Evolutionary conservation across 257 asterid species (phyloP), one percentile per base, ranked within the genome.

Genomic region (Avicennia marina): DNA sequence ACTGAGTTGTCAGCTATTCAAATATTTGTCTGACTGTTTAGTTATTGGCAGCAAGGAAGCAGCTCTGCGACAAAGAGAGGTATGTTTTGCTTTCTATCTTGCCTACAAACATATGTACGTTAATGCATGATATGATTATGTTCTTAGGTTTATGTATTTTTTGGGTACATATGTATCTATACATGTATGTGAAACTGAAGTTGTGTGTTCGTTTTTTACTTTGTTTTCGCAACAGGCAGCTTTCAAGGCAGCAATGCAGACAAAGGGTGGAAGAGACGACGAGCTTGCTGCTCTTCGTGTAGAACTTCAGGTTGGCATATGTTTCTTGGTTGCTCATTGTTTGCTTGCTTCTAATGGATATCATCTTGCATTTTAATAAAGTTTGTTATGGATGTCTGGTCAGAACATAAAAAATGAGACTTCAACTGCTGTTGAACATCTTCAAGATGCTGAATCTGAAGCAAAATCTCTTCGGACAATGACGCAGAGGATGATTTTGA

Each of bases 401-500:
- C 87, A 93, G 99, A 86, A 82, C 71, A 66, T 84, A 45, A 86
- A 82, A 78, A 89, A 76, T 50, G 91, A 93, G 61, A 62, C 87
- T 15, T 66, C 67, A 43, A 72, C 74, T 72, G 78, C 94, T 48
- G 56, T 65, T 45, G 99, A 86, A 76, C 97, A 84, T 75, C 79
- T 84, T 43, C 87, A 56, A 42, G 96, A 93, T 76, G 95, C 97
- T 67, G 97, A 89, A 71, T 73, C 97, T 72, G 99, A 93, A 86
- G 96, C 91, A 40, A 86, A 84, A 62, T 80, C 97, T 73, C 84
- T 93, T 66, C 85, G 80, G 48, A 80, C 85, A 40, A 86, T 93
- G 99, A 93, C 97, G 2, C 94, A 93, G 70, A 78, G 99, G 76
- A 93, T 89, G 97, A 81, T 89, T 66, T 81, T 93, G 85, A 89